These are phyloP conservation scores for Citrus sp. DNA, from an alignment of 345 rosid species.

Conservation along the genomic window DNA sequence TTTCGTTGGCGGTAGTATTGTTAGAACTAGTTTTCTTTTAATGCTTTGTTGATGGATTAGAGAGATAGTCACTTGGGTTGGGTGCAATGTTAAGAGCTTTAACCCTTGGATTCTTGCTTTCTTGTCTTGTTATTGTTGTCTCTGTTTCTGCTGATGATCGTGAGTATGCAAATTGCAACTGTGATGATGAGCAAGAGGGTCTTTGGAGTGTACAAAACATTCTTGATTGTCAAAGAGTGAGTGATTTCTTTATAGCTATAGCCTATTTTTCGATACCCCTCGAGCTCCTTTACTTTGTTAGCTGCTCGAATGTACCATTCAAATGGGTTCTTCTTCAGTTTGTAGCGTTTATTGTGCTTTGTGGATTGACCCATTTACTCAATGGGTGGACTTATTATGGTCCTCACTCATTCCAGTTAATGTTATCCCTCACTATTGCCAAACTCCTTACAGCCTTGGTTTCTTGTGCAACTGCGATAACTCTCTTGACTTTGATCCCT, in stretches of 20 bases:
- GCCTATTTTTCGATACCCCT: conserved; percentile 96
- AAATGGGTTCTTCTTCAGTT: conserved; percentile 94
- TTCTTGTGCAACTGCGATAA: conserved; percentile 85
- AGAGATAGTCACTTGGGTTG: conserved; percentile 20
- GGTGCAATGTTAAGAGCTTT: conserved; percentile 68
- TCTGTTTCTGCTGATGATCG: conserved; percentile 47
- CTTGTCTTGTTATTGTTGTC: conserved; percentile 32
- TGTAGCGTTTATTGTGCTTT: conserved; percentile 88
- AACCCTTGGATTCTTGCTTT: conserved; percentile 48
- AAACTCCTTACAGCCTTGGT: conserved; percentile 84
- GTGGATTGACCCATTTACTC: conserved; percentile 90
- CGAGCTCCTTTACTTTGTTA: conserved; percentile 86
- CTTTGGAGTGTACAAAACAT: conserved; percentile 58
- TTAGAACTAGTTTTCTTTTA: neutral
- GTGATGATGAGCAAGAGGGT: conserved; percentile 71
- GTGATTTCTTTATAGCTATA: conserved; percentile 84
- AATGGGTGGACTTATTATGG: conserved; percentile 88
- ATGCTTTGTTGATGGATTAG: conserved; percentile 21
- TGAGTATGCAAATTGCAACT: conserved; percentile 60
- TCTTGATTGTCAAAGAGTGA: conserved; percentile 83
- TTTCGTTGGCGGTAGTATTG: neutral
- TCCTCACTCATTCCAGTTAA: conserved; percentile 80
- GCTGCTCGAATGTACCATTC: conserved; percentile 87
- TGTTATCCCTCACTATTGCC: conserved; percentile 72
- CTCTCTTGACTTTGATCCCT: conserved; percentile 86